Evolutionary conservation across 306 rosid genomes (phyloP).

Genomic region (Malus fusca): DNA sequence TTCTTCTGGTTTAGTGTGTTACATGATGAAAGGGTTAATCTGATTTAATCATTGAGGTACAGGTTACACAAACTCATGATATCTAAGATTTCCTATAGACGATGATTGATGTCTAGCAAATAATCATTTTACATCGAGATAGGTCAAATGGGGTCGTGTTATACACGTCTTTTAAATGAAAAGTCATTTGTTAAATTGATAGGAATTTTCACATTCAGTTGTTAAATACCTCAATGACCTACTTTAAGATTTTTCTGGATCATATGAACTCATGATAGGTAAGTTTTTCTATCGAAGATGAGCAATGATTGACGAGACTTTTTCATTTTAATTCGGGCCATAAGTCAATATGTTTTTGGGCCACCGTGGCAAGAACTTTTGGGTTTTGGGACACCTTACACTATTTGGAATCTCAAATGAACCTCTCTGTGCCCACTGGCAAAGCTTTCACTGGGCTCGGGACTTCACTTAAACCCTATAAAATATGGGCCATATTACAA

Average conservation of each 20-base stretch:
- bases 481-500: neutral
- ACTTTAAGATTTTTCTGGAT: too few species aligned
- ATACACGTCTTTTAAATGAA: too few species aligned
- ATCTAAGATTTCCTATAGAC: neutral
- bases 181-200: too few species aligned
- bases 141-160: too few species aligned
- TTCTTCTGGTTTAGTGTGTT: too few species aligned
- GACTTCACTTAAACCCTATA: neutral
- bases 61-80: neutral
- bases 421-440: neutral
- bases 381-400: neutral
- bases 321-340: neutral
- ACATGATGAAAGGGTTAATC: neutral
- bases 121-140: too few species aligned
- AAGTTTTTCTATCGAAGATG: neutral
- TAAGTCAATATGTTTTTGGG: neutral
- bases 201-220: too few species aligned
- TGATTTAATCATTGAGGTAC: too few species aligned
- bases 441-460: neutral
- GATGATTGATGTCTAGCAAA: neutral
- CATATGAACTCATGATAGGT: neutral
- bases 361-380: neutral
- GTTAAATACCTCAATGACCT: too few species aligned
- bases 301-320: neutral
- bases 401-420: neutral